These are phyloP conservation scores for Orbilia brochopaga DNA, from an alignment of 2,329 filamentous ascomycete genomes.

Conservation along the genomic window DNA sequence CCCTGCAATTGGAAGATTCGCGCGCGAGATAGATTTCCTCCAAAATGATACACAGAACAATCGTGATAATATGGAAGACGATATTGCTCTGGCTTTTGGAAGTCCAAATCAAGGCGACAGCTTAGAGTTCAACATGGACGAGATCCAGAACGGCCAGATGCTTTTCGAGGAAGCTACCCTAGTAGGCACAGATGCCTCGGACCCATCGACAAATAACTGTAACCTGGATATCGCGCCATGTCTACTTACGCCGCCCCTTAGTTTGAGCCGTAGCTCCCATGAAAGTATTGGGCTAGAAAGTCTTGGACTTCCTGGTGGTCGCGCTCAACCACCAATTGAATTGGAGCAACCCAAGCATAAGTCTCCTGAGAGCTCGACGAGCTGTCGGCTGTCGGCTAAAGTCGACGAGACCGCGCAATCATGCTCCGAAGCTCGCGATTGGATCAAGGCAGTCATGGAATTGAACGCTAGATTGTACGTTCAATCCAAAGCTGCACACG, in stretches of 20 bases:
- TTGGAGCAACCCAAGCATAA: not conserved
- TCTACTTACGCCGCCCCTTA: no score
- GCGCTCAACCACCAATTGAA: not conserved
- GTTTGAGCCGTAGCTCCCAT: no score
- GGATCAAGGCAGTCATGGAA: slow-evolving; percentile 15
- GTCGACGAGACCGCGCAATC: not conserved
- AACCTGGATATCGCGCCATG: not conserved
- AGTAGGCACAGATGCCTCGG: not conserved
- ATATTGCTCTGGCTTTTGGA: slow-evolving; percentile 1
- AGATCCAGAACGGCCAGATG: not conserved
- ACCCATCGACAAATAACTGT: not conserved
- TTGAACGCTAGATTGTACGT: slow-evolving; percentile 10
- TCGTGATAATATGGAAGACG: not conserved
- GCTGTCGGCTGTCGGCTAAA: not conserved
- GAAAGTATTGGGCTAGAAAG: not conserved
- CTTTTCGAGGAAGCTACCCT: not conserved
- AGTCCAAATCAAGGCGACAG: not conserved
- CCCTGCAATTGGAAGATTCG: not conserved
- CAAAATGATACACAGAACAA: not conserved
- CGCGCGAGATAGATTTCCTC: not conserved
- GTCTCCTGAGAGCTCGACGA: not conserved
- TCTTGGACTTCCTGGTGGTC: not conserved
- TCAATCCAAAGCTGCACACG: slow-evolving; percentile 2
- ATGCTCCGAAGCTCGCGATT: not conserved
- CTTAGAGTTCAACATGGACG: not conserved